A percentile compares a stretch with the other conserved stretches of the same genome.
phyloP scores from a whole-genome alignment of 1,284 basidiomycete species.

The Marasmius tenuissimus region DNA sequence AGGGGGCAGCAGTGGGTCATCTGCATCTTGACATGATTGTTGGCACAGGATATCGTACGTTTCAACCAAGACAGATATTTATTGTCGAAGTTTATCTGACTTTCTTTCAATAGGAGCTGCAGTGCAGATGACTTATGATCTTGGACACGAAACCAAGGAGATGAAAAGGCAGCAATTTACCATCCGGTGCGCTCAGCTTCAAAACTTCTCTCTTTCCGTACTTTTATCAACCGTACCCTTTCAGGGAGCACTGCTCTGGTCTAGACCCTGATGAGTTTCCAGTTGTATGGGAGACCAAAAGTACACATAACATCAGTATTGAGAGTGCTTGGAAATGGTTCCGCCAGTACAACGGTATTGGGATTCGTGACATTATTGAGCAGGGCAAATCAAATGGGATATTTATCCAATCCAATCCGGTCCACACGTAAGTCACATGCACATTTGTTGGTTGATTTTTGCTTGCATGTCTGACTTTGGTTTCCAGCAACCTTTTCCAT shows the following conservation, averaged over 20 bases:
- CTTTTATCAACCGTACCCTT: too few relatives aligned
- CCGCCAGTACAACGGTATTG: background rate
- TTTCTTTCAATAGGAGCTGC: conserved; percentile 7
- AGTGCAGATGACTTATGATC: conserved; percentile 11
- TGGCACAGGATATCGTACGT: conserved; percentile 1
- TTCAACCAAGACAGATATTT: background rate
- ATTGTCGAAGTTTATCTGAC: background rate
- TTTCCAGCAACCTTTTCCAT: conserved; percentile 2
- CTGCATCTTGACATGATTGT: conserved; percentile 13
- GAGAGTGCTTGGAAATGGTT: background rate
- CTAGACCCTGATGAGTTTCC: background rate
- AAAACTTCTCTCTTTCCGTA: too few relatives aligned
- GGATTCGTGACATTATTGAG: background rate
- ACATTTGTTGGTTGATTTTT: background rate
- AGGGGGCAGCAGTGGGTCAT: conserved; percentile 11
- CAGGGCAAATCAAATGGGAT: background rate
- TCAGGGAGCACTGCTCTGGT: background rate
- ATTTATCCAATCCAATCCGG: background rate
- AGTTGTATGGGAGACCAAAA: background rate
- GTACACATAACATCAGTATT: conserved; percentile 1
- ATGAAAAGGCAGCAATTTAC: conserved; percentile 8
- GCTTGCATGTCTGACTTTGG: background rate
- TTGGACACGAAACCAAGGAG: conserved; percentile 9
- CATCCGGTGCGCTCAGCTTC: conserved; percentile 1
- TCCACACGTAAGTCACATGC: background rate